Evolutionary conservation across 345 rosid species (phyloP).

Genomic region (Excoecaria cochinchinensis): DNA sequence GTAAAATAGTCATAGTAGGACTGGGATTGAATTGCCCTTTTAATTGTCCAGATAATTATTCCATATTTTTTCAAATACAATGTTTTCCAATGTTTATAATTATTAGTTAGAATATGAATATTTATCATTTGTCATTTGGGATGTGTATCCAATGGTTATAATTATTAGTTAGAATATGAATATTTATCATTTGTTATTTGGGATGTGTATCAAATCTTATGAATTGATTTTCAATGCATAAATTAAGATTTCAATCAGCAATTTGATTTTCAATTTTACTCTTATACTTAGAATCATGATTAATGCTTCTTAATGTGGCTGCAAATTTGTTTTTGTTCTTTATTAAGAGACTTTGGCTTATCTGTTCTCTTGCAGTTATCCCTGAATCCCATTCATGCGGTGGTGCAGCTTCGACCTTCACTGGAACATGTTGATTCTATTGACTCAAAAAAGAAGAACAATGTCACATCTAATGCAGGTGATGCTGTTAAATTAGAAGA

Average conservation of each 20-base stretch:
- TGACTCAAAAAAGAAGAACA: slow-evolving; percentile 44
- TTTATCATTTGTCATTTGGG: background rate
- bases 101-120: background rate
- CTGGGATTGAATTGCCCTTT: background rate
- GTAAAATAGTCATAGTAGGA: background rate
- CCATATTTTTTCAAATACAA: background rate
- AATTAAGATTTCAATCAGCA: background rate
- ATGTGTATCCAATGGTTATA: background rate
- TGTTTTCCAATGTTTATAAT: background rate
- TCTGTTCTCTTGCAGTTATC: slow-evolving; percentile 61
- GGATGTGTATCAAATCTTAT: background rate
- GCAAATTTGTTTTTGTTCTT: background rate
- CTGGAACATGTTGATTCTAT: slow-evolving; percentile 38
- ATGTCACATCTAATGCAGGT: slow-evolving; percentile 32
- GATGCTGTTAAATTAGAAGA: slow-evolving; percentile 37
- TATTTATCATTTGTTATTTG: background rate
- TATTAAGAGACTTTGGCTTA: slow-evolving; percentile 7
- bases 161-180: background rate
- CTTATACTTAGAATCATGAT: background rate
- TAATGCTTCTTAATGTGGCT: background rate
- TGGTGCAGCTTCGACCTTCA: slow-evolving; percentile 85
- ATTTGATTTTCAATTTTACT: background rate
- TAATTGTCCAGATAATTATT: background rate
- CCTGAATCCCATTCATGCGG: slow-evolving; percentile 82
- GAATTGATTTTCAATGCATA: background rate